phyloP scores from a whole-genome alignment of 1,284 basidiomycete genomes.

The Puccinia triticina region DNA sequence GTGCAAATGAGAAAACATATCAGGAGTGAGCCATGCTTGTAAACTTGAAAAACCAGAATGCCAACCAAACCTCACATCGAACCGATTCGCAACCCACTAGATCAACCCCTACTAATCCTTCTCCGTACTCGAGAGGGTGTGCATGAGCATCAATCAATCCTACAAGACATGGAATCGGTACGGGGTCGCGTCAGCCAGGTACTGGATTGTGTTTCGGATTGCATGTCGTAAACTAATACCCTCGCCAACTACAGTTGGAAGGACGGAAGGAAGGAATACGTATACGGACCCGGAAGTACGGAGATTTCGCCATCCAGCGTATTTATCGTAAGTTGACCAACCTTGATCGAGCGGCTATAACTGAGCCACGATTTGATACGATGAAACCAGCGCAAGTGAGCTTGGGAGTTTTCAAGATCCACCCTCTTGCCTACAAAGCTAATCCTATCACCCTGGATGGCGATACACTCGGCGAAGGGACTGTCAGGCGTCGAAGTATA shows the following conservation, averaged over 20 bases:
- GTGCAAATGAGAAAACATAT: not conserved
- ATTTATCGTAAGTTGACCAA: not conserved
- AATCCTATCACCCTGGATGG: constrained; percentile 5
- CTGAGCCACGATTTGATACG: not conserved
- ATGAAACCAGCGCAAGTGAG: not conserved
- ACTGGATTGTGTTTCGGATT: not conserved
- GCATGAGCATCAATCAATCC: constrained; percentile 58
- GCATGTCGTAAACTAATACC: not conserved
- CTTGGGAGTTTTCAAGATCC: not conserved
- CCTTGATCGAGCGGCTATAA: not conserved
- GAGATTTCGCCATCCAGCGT: constrained; percentile 8
- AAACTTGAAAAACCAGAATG: not conserved
- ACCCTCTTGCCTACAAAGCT: constrained; percentile 24
- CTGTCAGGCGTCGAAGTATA: constrained; percentile 13
- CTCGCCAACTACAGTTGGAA: not conserved
- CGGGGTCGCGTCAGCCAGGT: not conserved
- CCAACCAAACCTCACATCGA: constrained; percentile 25
- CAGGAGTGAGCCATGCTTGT: not conserved
- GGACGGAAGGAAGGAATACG: not conserved
- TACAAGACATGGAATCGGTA: not conserved
- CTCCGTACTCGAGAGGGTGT: constrained; percentile 58
- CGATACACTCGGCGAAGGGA: constrained; percentile 41
- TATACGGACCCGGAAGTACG: constrained; percentile 18
- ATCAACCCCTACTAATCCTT: constrained; percentile 55
- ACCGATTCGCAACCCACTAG: constrained; percentile 55